Evolutionary conservation across 345 rosid species (phyloP).

Genomic region (Euphorbia peplus): DNA sequence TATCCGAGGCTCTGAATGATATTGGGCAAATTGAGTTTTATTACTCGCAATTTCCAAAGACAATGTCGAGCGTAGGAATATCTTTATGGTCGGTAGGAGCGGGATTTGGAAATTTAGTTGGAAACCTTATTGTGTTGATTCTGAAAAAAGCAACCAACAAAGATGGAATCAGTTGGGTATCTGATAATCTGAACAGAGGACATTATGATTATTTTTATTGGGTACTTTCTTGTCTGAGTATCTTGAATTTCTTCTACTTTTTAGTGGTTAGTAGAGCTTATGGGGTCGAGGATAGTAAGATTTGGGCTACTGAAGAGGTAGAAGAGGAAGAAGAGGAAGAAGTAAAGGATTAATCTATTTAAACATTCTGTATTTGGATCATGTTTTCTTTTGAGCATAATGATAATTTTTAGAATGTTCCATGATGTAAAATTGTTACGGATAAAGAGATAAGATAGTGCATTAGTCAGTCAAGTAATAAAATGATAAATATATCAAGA

Average conservation of each 20-base stretch:
- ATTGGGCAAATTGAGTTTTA: slow-evolving; percentile 57
- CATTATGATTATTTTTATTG: slow-evolving; percentile 57
- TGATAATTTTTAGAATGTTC: too few relatives aligned
- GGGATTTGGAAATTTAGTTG: slow-evolving; percentile 37
- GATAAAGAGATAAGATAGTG: too few relatives aligned
- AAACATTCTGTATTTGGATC: neutral
- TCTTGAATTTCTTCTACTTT: slow-evolving; percentile 39
- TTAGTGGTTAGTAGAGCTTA: slow-evolving; percentile 36
- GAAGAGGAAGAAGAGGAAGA: neutral
- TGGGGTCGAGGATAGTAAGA: slow-evolving; percentile 30
- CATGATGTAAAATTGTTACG: too few relatives aligned
- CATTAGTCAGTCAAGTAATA: too few relatives aligned
- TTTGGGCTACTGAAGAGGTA: slow-evolving; percentile 42
- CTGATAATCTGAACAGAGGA: slow-evolving; percentile 37
- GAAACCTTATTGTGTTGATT: slow-evolving; percentile 33
- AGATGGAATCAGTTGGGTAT: slow-evolving; percentile 42
- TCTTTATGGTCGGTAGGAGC: slow-evolving; percentile 34
- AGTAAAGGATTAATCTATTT: slow-evolving; percentile 1
- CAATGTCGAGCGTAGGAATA: slow-evolving; percentile 48
- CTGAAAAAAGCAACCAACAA: slow-evolving; percentile 18
- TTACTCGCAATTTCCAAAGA: slow-evolving; percentile 51
- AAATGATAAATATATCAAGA: too few relatives aligned
- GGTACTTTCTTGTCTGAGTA: slow-evolving; percentile 36
- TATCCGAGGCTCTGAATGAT: slow-evolving; percentile 44
- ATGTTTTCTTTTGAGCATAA: neutral